Conservation (phyloP, 495 filamentous ascomycete genomes). For the Penicillium turbatum region DNA sequence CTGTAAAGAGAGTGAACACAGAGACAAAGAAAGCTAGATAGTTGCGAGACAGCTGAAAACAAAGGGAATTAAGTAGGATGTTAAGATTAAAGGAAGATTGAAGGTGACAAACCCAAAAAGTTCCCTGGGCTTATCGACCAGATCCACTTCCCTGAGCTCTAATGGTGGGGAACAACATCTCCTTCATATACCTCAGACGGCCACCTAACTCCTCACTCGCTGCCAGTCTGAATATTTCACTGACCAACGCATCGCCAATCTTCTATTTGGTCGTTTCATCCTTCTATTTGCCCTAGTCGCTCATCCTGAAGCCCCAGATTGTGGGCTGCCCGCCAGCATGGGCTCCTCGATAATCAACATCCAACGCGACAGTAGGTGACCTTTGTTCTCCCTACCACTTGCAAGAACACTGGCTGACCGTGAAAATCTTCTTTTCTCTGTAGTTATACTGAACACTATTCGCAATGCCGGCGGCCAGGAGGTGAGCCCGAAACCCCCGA, state of each 20-base stretch:
- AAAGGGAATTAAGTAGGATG: not conserved
- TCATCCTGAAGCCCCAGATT: conserved; percentile 11
- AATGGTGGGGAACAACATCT: conserved; percentile 32
- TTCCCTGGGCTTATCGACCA: conserved; percentile 22
- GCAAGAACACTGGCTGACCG: conserved; percentile 8
- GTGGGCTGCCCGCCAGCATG: conserved; percentile 45
- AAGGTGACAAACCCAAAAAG: conserved; percentile 6
- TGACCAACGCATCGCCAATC: not conserved
- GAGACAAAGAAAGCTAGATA: not conserved
- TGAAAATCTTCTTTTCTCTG: not conserved
- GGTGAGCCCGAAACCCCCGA: conserved; percentile 36
- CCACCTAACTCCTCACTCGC: conserved; percentile 14
- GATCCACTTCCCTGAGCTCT: conserved; percentile 30
- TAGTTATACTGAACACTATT: conserved; percentile 59
- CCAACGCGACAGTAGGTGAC: conserved; percentile 48
- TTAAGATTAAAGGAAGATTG: not conserved
- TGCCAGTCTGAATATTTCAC: not conserved
- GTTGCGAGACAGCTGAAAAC: not conserved
- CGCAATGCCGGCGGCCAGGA: conserved; percentile 55
- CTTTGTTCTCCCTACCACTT: not conserved
- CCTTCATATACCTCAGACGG: conserved; percentile 31
- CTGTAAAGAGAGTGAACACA: not conserved
- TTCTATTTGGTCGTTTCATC: not conserved
- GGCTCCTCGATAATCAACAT: conserved; percentile 48
- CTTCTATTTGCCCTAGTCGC: not conserved